Conservation (phyloP, 495 filamentous ascomycete genomes). For the Trichoderma virens region DNA sequence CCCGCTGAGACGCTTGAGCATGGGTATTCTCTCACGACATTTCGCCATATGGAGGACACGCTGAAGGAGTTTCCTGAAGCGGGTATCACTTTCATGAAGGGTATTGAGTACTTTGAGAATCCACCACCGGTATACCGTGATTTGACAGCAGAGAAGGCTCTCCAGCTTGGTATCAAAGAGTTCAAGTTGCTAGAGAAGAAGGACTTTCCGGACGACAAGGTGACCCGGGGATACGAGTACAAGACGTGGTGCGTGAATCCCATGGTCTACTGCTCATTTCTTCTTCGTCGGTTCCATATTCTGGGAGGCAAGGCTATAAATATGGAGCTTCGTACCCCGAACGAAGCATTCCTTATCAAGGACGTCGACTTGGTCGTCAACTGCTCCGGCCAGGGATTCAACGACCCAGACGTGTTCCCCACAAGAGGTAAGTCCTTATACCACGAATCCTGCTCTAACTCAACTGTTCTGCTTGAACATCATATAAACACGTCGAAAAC, state of each 20-base stretch:
- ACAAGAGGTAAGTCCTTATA: slow-evolving; percentile 38
- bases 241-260: slow-evolving; percentile 52
- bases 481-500: slow-evolving; percentile 28
- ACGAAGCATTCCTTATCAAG: slow-evolving; percentile 38
- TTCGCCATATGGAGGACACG: slow-evolving; percentile 38
- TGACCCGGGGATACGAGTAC: slow-evolving; percentile 51
- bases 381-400: slow-evolving; percentile 50
- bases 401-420: slow-evolving; percentile 43
- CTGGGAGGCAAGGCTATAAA: slow-evolving; percentile 39
- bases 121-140: slow-evolving; percentile 29
- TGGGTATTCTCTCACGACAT: slow-evolving; percentile 43
- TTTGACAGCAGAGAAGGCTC: slow-evolving; percentile 23
- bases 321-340: slow-evolving; percentile 33
- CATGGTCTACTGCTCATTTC: slow-evolving; percentile 51
- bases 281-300: slow-evolving; percentile 45
- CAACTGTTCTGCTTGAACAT: background rate
- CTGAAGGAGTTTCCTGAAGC: slow-evolving; percentile 33
- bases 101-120: slow-evolving; percentile 52
- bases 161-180: slow-evolving; percentile 35
- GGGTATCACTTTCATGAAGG: slow-evolving; percentile 46
- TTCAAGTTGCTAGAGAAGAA: slow-evolving; percentile 32
- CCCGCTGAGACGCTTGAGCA: slow-evolving; percentile 33
- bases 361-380: slow-evolving; percentile 49
- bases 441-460: background rate
- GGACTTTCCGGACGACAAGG: slow-evolving; percentile 36